phyloP scores from a whole-genome alignment of 768 basidiomycete genomes.

The Filobasidium wieringae region DNA sequence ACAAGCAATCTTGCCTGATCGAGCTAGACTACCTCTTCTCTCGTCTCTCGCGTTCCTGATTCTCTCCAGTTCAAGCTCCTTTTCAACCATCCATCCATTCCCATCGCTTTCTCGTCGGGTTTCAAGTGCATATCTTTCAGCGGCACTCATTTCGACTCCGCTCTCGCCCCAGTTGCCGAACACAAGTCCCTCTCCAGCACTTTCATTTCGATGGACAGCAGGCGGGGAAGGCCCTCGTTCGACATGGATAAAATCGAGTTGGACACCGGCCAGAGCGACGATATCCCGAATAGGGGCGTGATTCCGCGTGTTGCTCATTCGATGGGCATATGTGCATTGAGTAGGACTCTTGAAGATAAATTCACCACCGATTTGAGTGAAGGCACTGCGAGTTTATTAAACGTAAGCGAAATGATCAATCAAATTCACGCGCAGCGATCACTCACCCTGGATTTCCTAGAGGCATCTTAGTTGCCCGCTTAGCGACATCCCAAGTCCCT shows the following conservation, averaged over 20 bases:
- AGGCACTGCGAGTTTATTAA: constrained; percentile 26
- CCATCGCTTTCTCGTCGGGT: constrained; percentile 19
- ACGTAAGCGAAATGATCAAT: neutral
- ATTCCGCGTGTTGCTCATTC: constrained; percentile 64
- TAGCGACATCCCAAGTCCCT: constrained; percentile 62
- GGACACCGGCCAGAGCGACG: constrained; percentile 51
- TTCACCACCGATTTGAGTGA: constrained; percentile 76
- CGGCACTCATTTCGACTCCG: neutral
- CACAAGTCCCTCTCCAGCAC: constrained; percentile 4
- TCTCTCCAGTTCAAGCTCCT: constrained; percentile 38
- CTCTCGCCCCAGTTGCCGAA: constrained; percentile 5
- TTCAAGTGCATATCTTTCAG: neutral
- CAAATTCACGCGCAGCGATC: neutral
- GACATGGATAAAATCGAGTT: constrained; percentile 29
- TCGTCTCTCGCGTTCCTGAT: constrained; percentile 24
- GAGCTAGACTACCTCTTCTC: neutral
- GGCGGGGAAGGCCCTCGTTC: constrained; percentile 29
- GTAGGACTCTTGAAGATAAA: constrained; percentile 58
- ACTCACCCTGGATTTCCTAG: constrained; percentile 44
- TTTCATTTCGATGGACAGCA: constrained; percentile 22
- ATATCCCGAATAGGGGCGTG: constrained; percentile 65
- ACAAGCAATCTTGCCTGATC: neutral
- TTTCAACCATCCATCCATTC: constrained; percentile 41
- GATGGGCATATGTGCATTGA: constrained; percentile 62
- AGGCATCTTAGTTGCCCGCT: constrained; percentile 49